A percentile compares a stretch with the other conserved stretches of the same genome.
These are phyloP conservation scores for Candida sp. DNA, from an alignment of 1,139 yeast genomes.

Conservation along the genomic window DNA sequence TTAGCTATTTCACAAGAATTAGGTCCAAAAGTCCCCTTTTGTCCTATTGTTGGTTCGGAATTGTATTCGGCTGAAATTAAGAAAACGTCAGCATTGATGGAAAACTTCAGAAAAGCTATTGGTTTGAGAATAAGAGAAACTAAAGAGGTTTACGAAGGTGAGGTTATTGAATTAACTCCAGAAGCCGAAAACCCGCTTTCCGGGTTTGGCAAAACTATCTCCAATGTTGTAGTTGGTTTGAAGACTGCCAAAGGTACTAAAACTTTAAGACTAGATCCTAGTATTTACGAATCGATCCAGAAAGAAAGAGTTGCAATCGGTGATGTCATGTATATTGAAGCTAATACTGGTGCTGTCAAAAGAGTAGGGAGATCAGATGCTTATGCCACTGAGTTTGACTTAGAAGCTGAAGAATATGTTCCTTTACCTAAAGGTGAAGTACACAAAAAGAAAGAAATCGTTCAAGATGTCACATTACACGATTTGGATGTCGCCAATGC, in stretches of 20 bases:
- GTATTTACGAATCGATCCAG: conserved; percentile 93
- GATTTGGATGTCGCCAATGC: conserved; percentile 97
- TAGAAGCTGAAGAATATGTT: conserved; percentile 98
- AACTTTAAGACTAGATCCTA: conserved; percentile 88
- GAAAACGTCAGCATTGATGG: conserved; percentile 97
- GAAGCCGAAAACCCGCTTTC: conserved; percentile 97
- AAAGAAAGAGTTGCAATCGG: conserved; percentile 95
- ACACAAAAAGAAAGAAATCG: conserved; percentile 96
- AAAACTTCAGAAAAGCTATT: conserved; percentile 93
- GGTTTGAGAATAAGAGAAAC: conserved; percentile 96
- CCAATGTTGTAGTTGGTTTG: conserved; percentile 91
- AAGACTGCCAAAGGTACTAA: conserved; percentile 97
- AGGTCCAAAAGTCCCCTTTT: conserved; percentile 98
- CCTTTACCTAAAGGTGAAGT: conserved; percentile 99
- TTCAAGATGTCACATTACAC: conserved; percentile 95
- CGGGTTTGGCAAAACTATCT: conserved; percentile 95
- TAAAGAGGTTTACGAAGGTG: conserved; percentile 98
- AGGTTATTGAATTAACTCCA: conserved; percentile 93
- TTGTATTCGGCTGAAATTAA: conserved; percentile 96
- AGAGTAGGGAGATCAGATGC: conserved; percentile 98
- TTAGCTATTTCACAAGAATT: conserved; percentile 94
- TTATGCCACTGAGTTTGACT: conserved; percentile 95
- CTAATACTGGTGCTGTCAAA: conserved; percentile 97
- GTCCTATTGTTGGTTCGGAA: conserved; percentile 97
- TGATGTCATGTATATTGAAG: conserved; percentile 94